A percentile compares a stretch with the other conserved stretches of the same genome.
Evolutionary conservation across 768 basidiomycete species (phyloP).

Genomic region (Amanita muscaria): DNA sequence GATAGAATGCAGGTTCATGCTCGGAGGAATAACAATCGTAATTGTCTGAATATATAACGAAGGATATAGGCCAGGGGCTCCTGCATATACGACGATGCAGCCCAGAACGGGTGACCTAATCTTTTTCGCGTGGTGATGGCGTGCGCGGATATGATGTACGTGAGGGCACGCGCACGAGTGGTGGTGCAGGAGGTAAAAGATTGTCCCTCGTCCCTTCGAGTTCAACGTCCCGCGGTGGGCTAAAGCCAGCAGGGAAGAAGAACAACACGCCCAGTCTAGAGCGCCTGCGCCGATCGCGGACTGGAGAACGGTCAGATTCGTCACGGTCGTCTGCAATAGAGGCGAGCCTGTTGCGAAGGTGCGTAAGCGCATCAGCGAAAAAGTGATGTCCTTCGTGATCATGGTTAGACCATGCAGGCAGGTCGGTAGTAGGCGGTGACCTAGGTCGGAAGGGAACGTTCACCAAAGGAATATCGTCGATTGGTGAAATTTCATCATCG

Average conservation of each 20-base stretch:
- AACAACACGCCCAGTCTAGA: slow-evolving; percentile 58
- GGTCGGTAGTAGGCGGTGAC: slow-evolving; percentile 39
- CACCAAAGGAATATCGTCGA: slow-evolving; percentile 48
- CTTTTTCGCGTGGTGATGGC: not conserved
- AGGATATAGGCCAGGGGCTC: too few species aligned
- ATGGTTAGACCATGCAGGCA: slow-evolving; percentile 33
- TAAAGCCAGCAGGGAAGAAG: slow-evolving; percentile 77
- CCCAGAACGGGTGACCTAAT: too few species aligned
- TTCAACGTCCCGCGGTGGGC: slow-evolving; percentile 41
- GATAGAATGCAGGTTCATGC: too few species aligned
- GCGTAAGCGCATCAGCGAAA: slow-evolving; percentile 43
- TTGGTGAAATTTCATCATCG: slow-evolving; percentile 31
- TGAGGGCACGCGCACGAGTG: slow-evolving; percentile 11
- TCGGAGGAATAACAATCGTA: too few species aligned
- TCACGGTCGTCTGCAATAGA: slow-evolving; percentile 36
- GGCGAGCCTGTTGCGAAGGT: slow-evolving; percentile 48
- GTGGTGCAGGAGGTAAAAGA: slow-evolving; percentile 13
- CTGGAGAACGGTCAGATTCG: slow-evolving; percentile 36
- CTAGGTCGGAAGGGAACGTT: slow-evolving; percentile 52
- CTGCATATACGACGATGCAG: too few species aligned
- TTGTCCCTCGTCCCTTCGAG: slow-evolving; percentile 24
- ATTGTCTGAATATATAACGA: too few species aligned
- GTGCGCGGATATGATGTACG: slow-evolving; percentile 18
- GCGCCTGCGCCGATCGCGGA: slow-evolving; percentile 37
- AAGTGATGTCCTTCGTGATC: slow-evolving; percentile 37